Percentiles rank a stretch among this genome's conserved stretches.
Evolutionary conservation across 345 rosid genomes (phyloP).

Genomic region (Aurinia saxatilis): DNA sequence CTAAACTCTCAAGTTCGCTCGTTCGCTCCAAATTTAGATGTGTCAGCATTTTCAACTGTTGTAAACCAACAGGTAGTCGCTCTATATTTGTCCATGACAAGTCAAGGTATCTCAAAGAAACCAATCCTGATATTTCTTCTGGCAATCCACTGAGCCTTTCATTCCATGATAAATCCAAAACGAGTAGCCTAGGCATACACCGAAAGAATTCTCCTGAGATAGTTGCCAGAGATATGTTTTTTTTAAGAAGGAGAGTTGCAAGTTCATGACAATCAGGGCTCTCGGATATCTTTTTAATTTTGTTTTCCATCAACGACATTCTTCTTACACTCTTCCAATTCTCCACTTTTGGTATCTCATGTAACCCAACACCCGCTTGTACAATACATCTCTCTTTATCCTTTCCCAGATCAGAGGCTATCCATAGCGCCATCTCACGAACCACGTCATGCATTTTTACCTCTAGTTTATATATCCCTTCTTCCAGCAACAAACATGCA

Average conservation of each 20-base stretch:
- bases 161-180: conserved; percentile 28
- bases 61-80: not conserved
- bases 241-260: conserved; percentile 18
- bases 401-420: not conserved
- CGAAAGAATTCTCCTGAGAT: conserved; percentile 15
- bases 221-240: not conserved
- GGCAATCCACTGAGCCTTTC: conserved; percentile 6
- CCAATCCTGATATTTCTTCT: conserved; percentile 4
- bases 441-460: not conserved
- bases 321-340: not conserved
- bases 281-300: conserved; percentile 3
- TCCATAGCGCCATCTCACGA: not conserved
- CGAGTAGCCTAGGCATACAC: conserved; percentile 3
- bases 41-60: not conserved
- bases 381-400: not conserved
- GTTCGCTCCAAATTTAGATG: not conserved
- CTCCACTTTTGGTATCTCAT: not conserved
- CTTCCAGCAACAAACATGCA: not conserved
- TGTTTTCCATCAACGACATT: conserved; percentile 13
- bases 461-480: not conserved
- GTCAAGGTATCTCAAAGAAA: not conserved
- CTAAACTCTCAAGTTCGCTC: not conserved
- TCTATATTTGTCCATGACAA: not conserved
- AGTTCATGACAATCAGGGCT: conserved; percentile 22
- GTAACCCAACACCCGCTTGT: not conserved